Conservation (phyloP, 2,329 filamentous ascomycete genomes). For the Leptodontidium sp. region DNA sequence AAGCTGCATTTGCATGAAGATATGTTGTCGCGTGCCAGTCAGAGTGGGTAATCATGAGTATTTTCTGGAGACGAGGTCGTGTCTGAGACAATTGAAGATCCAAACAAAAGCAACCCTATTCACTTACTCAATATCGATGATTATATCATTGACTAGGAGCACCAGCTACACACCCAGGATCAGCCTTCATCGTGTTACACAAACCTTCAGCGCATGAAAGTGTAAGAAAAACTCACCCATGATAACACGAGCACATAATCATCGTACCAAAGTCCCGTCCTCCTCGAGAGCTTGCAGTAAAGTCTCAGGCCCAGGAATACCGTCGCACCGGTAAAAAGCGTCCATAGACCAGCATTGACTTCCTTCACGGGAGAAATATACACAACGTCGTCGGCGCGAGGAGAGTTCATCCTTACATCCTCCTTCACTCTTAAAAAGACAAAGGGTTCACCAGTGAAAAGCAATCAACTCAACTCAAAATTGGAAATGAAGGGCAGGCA, state of each 20-base stretch:
- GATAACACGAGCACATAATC: conserved; percentile 35
- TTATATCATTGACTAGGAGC: conserved; percentile 54
- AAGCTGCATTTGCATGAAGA: background rate
- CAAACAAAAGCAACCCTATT: background rate
- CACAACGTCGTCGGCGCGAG: conserved; percentile 23
- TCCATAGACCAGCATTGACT: conserved; percentile 35
- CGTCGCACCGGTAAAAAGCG: conserved; percentile 32
- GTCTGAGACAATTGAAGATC: background rate
- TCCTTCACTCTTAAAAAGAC: background rate
- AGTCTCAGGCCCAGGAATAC: conserved; percentile 34
- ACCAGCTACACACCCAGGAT: conserved; percentile 46
- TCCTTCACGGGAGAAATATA: conserved; percentile 35
- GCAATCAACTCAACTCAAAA: background rate
- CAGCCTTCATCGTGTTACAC: background rate
- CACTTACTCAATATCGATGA: conserved; percentile 56
- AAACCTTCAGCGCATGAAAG: conserved; percentile 2
- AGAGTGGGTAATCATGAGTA: background rate
- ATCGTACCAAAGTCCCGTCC: conserved; percentile 38
- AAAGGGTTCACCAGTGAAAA: background rate
- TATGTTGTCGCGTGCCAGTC: background rate
- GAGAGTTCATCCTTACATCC: conserved; percentile 30
- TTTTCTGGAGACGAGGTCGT: background rate
- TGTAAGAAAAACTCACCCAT: conserved; percentile 30
- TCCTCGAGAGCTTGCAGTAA: conserved; percentile 32
- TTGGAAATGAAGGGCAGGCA: background rate